Conservation (phyloP, 75 land plant species). For the Adiantum capillusveneris region DNA sequence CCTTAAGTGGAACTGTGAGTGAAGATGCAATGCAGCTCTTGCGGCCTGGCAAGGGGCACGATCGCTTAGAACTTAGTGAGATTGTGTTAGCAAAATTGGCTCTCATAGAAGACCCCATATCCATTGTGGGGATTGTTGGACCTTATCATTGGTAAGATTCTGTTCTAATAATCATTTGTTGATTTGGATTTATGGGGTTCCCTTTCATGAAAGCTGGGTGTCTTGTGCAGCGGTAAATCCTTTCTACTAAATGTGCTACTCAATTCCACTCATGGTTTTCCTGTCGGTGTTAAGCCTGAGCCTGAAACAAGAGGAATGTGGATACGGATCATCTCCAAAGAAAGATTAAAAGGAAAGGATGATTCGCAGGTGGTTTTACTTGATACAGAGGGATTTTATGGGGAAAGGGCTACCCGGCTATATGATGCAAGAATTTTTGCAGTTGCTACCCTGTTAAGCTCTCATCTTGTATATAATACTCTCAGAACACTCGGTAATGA, state of each 20-base stretch:
- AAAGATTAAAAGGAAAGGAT: conserved; percentile 20
- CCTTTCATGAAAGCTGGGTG: no score
- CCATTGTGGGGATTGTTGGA: conserved; percentile 36
- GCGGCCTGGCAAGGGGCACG: conserved; percentile 30
- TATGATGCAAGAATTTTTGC: conserved; percentile 49
- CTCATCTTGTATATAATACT: conserved; percentile 46
- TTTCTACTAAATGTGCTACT: conserved; percentile 39
- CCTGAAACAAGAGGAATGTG: conserved; percentile 48
- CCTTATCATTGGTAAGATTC: conserved; percentile 35
- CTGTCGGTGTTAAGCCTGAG: conserved; percentile 37
- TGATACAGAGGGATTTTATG: conserved; percentile 45
- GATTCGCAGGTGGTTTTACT: conserved; percentile 29
- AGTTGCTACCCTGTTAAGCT: conserved; percentile 35
- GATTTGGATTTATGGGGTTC: not conserved
- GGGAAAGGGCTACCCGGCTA: conserved; percentile 34
- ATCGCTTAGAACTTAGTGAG: conserved; percentile 33
- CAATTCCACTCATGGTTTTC: conserved; percentile 38
- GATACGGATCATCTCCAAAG: conserved; percentile 31
- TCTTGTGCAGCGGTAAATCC: conserved; percentile 33
- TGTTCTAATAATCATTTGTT: not conserved
- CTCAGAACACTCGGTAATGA: conserved; percentile 35
- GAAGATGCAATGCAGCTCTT: conserved; percentile 27
- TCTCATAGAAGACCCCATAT: conserved; percentile 21
- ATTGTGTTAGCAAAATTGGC: conserved; percentile 27
- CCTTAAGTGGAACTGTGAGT: not conserved